Evolutionary conservation across 495 filamentous ascomycete species (phyloP).

Genomic region (Penicillium crystallinum): DNA sequence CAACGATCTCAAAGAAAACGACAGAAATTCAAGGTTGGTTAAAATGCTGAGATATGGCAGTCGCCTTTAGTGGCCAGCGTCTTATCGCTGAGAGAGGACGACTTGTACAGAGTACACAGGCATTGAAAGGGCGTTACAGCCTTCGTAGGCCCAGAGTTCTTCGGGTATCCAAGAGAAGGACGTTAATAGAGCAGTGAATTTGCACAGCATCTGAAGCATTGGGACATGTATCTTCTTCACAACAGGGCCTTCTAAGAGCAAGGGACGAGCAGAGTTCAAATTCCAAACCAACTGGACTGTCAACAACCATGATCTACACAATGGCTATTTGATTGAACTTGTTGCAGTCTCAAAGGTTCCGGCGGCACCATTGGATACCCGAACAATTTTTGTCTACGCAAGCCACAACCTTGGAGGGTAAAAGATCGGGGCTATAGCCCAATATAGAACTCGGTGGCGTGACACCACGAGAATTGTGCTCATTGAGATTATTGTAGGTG

Average conservation of each 20-base stretch:
- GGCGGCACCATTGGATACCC: constrained; percentile 10
- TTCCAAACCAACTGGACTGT: constrained; percentile 6
- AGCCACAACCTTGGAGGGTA: background rate
- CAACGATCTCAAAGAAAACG: too few species aligned
- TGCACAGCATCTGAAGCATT: background rate
- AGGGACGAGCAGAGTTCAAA: constrained; percentile 1
- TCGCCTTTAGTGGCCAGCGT: too few species aligned
- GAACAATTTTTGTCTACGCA: constrained; percentile 6
- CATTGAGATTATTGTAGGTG: background rate
- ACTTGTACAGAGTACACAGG: too few species aligned
- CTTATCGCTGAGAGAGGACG: too few species aligned
- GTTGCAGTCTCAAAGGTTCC: constrained; percentile 1
- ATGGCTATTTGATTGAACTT: background rate
- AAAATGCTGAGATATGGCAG: too few species aligned
- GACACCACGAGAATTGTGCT: background rate
- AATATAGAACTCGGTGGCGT: background rate
- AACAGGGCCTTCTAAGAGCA: background rate
- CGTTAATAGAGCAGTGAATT: background rate
- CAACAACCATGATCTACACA: background rate
- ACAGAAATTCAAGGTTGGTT: too few species aligned
- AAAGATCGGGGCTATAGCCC: background rate
- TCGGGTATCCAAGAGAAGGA: too few species aligned
- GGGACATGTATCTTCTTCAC: background rate
- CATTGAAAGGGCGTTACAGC: too few species aligned
- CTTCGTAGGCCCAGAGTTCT: too few species aligned